These are phyloP conservation scores for Zygosaccharomyces sapae DNA, from an alignment of 1,139 yeast genomes.

Conservation along the genomic window DNA sequence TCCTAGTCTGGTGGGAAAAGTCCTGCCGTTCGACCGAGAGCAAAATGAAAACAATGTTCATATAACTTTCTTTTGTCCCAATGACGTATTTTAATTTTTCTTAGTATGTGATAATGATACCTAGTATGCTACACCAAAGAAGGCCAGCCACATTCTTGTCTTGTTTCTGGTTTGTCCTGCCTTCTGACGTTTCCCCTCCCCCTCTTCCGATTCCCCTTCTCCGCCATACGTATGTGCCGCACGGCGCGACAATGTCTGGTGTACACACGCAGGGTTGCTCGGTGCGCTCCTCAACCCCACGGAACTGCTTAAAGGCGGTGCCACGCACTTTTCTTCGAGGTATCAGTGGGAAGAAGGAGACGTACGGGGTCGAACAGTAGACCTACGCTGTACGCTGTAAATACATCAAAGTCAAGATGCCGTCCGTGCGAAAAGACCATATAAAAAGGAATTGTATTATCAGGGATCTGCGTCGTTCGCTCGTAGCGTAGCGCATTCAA, in stretches of 20 bases:
- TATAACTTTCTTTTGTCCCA: too few species aligned
- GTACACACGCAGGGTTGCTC: neutral
- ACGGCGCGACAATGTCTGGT: neutral
- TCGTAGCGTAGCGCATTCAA: too few species aligned
- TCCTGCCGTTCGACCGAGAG: too few species aligned
- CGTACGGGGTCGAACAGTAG: neutral
- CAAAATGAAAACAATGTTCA: too few species aligned
- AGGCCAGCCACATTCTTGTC: neutral
- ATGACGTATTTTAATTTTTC: neutral
- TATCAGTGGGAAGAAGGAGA: neutral
- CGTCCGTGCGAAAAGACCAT: conserved; percentile 3
- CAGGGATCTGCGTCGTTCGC: neutral
- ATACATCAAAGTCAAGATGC: neutral
- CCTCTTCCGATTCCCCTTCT: neutral
- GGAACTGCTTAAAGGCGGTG: neutral
- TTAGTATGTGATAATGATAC: neutral
- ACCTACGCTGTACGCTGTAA: neutral
- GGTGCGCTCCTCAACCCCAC: neutral
- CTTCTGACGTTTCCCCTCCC: neutral
- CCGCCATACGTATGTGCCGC: neutral
- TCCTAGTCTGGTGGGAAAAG: too few species aligned
- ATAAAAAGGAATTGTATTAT: neutral
- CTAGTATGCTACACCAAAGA: neutral
- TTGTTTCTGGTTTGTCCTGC: neutral
- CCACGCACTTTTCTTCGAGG: neutral